Evolutionary conservation across 1,284 basidiomycete genomes (phyloP).

Genomic region (Mycena citricolor): DNA sequence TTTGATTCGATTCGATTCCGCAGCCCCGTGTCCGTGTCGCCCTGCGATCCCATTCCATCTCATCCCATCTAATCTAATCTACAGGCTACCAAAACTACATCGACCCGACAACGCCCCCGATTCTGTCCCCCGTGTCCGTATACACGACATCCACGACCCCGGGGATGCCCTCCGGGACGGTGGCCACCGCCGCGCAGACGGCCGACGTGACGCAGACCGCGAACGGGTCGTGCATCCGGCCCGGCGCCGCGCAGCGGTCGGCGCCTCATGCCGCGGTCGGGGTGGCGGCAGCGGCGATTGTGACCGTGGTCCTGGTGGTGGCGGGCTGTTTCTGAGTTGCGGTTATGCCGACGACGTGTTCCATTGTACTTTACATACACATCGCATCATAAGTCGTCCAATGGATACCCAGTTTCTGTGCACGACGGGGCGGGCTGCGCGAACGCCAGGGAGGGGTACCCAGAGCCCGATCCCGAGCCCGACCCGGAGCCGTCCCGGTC

Average conservation of each 20-base stretch:
- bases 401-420: too few species aligned
- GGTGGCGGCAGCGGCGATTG: too few species aligned
- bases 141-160: constrained; percentile 17
- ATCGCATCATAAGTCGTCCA: too few species aligned
- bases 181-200: constrained; percentile 17
- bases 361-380: too few species aligned
- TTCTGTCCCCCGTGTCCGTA: constrained; percentile 19
- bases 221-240: constrained; percentile 21
- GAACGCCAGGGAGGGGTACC: too few species aligned
- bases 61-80: background rate
- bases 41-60: background rate
- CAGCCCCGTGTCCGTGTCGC: constrained; percentile 16
- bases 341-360: too few species aligned
- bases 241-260: constrained; percentile 7
- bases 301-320: too few species aligned
- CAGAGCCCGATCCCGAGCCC: too few species aligned
- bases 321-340: too few species aligned
- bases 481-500: too few species aligned
- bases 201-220: constrained; percentile 18
- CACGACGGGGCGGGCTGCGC: too few species aligned
- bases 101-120: constrained; percentile 17
- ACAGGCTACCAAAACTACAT: constrained; percentile 22
- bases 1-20: too few species aligned
- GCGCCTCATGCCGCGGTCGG: background rate
- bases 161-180: constrained; percentile 16